Evolutionary conservation across 2,329 filamentous ascomycete species (phyloP).

Genomic region (Penicillium hordei): DNA sequence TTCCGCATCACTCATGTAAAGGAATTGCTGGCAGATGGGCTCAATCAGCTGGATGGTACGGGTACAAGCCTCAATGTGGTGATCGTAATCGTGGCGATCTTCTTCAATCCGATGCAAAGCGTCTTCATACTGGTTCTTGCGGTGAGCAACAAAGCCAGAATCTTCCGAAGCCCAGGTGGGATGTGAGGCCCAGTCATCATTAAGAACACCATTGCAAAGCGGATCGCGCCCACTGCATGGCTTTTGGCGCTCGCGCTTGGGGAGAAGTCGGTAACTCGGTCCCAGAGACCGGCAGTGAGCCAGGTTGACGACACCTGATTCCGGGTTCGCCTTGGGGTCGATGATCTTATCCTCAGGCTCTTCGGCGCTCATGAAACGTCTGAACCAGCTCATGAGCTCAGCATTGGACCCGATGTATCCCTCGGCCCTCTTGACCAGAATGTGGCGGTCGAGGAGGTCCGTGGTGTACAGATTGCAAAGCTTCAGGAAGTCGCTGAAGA

Average conservation of each 20-base stretch:
- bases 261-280: constrained; percentile 89
- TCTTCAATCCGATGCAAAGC: constrained; percentile 94
- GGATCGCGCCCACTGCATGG: constrained; percentile 92
- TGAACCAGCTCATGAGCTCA: constrained; percentile 88
- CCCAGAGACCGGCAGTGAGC: constrained; percentile 95
- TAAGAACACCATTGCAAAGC: constrained; percentile 87
- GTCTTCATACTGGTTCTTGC: constrained; percentile 95
- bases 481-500: constrained; percentile 95
- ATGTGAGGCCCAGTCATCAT: constrained; percentile 98
- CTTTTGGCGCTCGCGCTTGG: constrained; percentile 86
- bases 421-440: constrained; percentile 77
- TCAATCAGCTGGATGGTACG: constrained; percentile 96
- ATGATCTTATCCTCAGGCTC: constrained; percentile 75
- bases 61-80: constrained; percentile 92
- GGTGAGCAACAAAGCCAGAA: constrained; percentile 93
- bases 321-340: constrained; percentile 73
- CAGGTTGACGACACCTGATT: constrained; percentile 77
- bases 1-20: constrained; percentile 73
- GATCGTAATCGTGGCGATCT: constrained; percentile 97
- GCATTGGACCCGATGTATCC: constrained; percentile 84
- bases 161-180: constrained; percentile 99
- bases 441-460: constrained; percentile 82
- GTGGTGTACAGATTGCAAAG: constrained; percentile 94
- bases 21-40: constrained; percentile 86
- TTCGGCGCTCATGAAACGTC: constrained; percentile 71